Conservation (phyloP, 1,284 basidiomycete species). For the Sanghuangporus baumii region DNA sequence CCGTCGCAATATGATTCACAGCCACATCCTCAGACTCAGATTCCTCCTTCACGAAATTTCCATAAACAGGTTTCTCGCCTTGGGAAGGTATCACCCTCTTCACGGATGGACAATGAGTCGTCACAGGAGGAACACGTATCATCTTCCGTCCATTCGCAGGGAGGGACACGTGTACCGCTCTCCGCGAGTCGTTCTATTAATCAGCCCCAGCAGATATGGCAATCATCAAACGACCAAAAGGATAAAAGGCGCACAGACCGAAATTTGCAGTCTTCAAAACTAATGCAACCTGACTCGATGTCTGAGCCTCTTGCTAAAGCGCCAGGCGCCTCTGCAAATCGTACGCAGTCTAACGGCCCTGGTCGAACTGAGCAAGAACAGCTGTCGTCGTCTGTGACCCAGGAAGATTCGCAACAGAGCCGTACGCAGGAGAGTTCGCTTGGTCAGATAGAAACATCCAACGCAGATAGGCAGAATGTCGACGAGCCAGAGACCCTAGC, state of each 20-base stretch:
- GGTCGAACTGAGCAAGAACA: background rate
- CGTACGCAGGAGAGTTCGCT: background rate
- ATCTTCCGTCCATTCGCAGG: background rate
- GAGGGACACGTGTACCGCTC: background rate
- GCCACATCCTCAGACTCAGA: background rate
- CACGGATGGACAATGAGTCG: background rate
- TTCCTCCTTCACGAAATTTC: background rate
- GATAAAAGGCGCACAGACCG: background rate
- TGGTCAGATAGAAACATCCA: background rate
- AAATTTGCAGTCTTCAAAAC: background rate
- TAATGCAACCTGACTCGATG: background rate
- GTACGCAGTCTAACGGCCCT: background rate
- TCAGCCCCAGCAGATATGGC: background rate
- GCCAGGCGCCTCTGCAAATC: background rate
- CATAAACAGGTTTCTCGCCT: background rate
- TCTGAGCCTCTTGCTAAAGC: background rate
- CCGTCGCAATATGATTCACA: background rate
- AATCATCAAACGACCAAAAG: background rate
- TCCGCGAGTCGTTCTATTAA: background rate
- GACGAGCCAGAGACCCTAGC: background rate
- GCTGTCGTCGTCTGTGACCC: slow-evolving; percentile 1
- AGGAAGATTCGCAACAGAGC: background rate
- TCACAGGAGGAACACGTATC: background rate
- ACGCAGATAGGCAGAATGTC: background rate
- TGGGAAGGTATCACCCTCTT: background rate